Conservation (phyloP, 2,329 filamentous ascomycete species). For the Venturiaceae sp. region DNA sequence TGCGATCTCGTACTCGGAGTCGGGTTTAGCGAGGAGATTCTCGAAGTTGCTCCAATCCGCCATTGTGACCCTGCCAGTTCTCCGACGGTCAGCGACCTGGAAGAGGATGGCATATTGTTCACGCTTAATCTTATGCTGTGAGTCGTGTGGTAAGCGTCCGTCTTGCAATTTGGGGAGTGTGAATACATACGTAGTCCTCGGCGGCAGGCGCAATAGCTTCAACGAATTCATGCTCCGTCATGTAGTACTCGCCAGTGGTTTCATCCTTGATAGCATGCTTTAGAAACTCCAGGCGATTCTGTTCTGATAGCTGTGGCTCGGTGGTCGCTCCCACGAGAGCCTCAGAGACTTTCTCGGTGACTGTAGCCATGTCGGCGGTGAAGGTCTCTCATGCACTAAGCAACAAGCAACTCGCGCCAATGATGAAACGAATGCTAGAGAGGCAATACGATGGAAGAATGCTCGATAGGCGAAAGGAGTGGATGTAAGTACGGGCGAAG, state of each 20-base stretch:
- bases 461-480: background rate
- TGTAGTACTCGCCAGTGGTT: slow-evolving; percentile 64
- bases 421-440: background rate
- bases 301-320: slow-evolving; percentile 56
- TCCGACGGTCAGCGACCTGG: slow-evolving; percentile 73
- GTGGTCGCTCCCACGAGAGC: slow-evolving; percentile 55
- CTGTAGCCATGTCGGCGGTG: slow-evolving; percentile 6
- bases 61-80: slow-evolving; percentile 63
- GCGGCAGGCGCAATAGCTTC: slow-evolving; percentile 75
- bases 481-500: background rate
- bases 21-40: slow-evolving; percentile 84
- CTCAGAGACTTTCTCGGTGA: slow-evolving; percentile 27
- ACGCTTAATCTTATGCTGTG: slow-evolving; percentile 91
- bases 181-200: slow-evolving; percentile 75
- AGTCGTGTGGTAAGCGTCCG: background rate
- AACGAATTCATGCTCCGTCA: slow-evolving; percentile 82
- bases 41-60: slow-evolving; percentile 90
- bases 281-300: slow-evolving; percentile 67
- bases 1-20: slow-evolving; percentile 97
- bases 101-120: slow-evolving; percentile 95
- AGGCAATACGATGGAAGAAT: background rate
- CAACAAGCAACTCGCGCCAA: background rate
- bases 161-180: background rate
- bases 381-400: background rate
- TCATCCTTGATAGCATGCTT: slow-evolving; percentile 68